Base-by-base conservation (phyloP, 345 rosid species). In the Moricandia moricandioides region DNA sequence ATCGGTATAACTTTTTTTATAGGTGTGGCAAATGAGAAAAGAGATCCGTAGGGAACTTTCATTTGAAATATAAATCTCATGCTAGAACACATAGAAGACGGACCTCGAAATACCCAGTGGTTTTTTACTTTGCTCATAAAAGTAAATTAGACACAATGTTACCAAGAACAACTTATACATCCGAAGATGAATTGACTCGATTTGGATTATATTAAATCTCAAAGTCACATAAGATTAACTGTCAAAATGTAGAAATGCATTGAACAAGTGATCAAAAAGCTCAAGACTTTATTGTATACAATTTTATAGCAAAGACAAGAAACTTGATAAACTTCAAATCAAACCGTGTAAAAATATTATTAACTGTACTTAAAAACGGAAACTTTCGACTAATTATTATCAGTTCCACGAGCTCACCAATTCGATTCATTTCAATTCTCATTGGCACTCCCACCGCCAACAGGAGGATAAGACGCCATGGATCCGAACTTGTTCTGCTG, bases 401-500 rank as follows among this genome's bases (percentile, higher is more conserved):
- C 65, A 77, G 27, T 63, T 76, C 39, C 65, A 70, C 61, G 52
- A 70, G 72, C 75, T 76, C 80, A 70, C 75, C 80, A 27, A 27
- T 14, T 65, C 18, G 24, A 49, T 27, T 49, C 17, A 0, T n/a
- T 79, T 82, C n/a, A 76, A 14, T 88, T 86, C 79, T 86, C 89
- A 79, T 71, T 84, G 21, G 87, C 85, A 64, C 85, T 80, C 52
- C 84, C 81, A 71, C 85, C 87, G 9, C 84, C 81, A 71, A 84
- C 88, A 24, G 84, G 82, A 26, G 84, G 88, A 74, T 86, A 83
- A 0, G 92, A 77, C 69, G 82, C 70, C 17, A 81, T 70, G 3
- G 91, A 86, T 17, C 89, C 91, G 11, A 84, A 92, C 75, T 84
- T 83, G 69, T 81, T 83, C 86, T 82, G 91, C 79, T 88, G 96